Conservation (phyloP, 768 basidiomycete genomes). For the Suillus cothurnatus region DNA sequence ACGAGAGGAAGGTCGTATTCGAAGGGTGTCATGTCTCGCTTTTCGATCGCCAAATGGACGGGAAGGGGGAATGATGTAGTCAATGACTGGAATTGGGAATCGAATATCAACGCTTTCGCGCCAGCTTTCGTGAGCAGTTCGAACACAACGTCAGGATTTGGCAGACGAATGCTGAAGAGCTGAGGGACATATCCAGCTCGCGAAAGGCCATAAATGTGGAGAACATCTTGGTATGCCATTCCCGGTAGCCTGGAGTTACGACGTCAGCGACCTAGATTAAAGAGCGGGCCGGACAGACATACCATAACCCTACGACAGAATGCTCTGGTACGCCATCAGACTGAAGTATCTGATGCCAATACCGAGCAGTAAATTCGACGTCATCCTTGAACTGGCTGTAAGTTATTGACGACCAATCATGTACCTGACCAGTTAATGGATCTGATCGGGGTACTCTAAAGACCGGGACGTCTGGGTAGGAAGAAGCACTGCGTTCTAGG, state of each 20-base stretch:
- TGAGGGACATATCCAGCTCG: conserved; percentile 80
- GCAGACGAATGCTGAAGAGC: conserved; percentile 75
- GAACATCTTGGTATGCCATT: conserved; percentile 67
- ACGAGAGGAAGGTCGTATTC: conserved; percentile 47
- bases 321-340: conserved; percentile 47
- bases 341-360: conserved; percentile 59
- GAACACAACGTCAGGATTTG: conserved; percentile 69
- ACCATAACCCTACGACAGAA: conserved; percentile 78
- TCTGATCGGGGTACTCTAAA: conserved; percentile 62
- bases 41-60: conserved; percentile 45
- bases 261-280: conserved; percentile 13
- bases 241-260: conserved; percentile 61
- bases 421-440: conserved; percentile 42
- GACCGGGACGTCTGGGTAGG: conserved; percentile 50
- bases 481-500: conserved; percentile 56
- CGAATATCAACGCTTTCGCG: conserved; percentile 66
- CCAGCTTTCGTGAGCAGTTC: conserved; percentile 66
- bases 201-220: conserved; percentile 75
- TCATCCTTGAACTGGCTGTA: conserved; percentile 66
- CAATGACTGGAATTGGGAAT: conserved; percentile 52
- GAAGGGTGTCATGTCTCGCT: conserved; percentile 39
- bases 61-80: conserved; percentile 51
- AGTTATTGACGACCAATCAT: conserved; percentile 61
- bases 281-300: conserved; percentile 25
- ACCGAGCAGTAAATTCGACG: conserved; percentile 63